phyloP scores from a whole-genome alignment of 176 grass and related monocot genomes.

The Rhynchospora breviuscula region DNA sequence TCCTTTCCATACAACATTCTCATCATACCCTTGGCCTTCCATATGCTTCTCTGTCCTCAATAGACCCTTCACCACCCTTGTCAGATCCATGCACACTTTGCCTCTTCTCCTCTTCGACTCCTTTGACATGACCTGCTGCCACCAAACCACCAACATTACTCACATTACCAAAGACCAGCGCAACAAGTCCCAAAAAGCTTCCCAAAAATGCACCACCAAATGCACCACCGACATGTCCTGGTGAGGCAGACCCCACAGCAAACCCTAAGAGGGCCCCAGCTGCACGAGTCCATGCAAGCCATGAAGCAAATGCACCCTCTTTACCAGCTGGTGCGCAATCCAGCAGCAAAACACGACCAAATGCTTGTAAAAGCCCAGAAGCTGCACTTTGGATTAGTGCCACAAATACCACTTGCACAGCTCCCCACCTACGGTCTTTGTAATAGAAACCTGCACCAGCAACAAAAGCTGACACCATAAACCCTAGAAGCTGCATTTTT shows the following conservation, averaged over 20 bases:
- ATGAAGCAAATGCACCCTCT: conserved; percentile 66
- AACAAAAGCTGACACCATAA: conserved; percentile 68
- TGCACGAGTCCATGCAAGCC: conserved; percentile 52
- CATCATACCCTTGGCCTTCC: conserved; percentile 54
- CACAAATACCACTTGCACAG: conserved; percentile 53
- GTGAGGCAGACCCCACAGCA: conserved; percentile 52
- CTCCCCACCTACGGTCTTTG: conserved; percentile 60
- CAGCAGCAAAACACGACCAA: conserved; percentile 51
- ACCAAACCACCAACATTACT: conserved; percentile 56
- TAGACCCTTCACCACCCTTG: conserved; percentile 46
- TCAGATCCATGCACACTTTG: conserved; percentile 35
- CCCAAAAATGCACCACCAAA: conserved; percentile 71
- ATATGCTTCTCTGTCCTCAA: conserved; percentile 30
- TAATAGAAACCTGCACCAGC: conserved; percentile 80
- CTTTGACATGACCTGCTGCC: conserved; percentile 62
- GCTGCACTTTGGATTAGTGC: conserved; percentile 76
- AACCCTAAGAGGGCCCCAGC: conserved; percentile 54
- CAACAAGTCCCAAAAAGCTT: conserved; percentile 64
- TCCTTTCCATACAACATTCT: not conserved
- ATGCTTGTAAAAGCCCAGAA: conserved; percentile 56
- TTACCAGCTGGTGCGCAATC: conserved; percentile 75
- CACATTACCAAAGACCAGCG: conserved; percentile 84
- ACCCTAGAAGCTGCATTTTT: conserved; percentile 82
- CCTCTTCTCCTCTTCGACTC: conserved; percentile 57
- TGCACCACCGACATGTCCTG: conserved; percentile 42